A percentile compares a stretch with the other conserved stretches of the same genome.
These are phyloP conservation scores for Alternaria tenuissima DNA, from an alignment of 2,329 filamentous ascomycete species.

Conservation along the genomic window DNA sequence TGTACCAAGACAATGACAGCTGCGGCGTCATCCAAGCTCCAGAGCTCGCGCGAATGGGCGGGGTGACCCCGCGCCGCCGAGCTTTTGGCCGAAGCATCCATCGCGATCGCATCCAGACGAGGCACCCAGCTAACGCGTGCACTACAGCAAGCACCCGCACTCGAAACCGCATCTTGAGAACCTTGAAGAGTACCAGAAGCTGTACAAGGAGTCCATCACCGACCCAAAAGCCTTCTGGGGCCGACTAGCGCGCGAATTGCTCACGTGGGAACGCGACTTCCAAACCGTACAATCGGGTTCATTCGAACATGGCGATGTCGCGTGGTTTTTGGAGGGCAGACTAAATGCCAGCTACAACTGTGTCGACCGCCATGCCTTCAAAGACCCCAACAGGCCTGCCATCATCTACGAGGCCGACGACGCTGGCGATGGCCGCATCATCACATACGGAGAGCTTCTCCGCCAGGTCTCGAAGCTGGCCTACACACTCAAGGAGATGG, in stretches of 20 bases:
- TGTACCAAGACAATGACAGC: constrained; percentile 21
- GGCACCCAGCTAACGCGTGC: constrained; percentile 19
- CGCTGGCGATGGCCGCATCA: constrained; percentile 80
- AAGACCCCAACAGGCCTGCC: constrained; percentile 89
- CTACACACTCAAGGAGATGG: constrained; percentile 91
- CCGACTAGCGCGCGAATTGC: constrained; percentile 81
- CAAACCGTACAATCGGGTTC: constrained; percentile 84
- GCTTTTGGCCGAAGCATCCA: constrained; percentile 7
- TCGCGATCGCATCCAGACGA: constrained; percentile 9
- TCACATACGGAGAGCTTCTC: constrained; percentile 93
- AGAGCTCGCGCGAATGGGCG: constrained; percentile 31
- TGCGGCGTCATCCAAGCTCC: constrained; percentile 21
- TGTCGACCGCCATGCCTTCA: constrained; percentile 94
- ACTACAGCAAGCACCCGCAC: constrained; percentile 64
- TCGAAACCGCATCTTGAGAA: constrained; percentile 66
- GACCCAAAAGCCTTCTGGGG: constrained; percentile 92
- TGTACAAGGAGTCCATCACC: constrained; percentile 85
- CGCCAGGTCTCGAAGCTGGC: constrained; percentile 89
- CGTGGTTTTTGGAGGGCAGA: constrained; percentile 94
- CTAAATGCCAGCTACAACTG: constrained; percentile 98
- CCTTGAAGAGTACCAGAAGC: constrained; percentile 68
- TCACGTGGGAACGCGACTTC: constrained; percentile 92
- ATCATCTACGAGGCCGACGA: constrained; percentile 99
- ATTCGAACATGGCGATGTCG: constrained; percentile 80
- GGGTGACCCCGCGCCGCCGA: constrained; percentile 46